Evolutionary conservation across 495 filamentous ascomycete genomes (phyloP), one percentile per base, ranked within the genome.

Genomic region (Cenococcum geophilum): DNA sequence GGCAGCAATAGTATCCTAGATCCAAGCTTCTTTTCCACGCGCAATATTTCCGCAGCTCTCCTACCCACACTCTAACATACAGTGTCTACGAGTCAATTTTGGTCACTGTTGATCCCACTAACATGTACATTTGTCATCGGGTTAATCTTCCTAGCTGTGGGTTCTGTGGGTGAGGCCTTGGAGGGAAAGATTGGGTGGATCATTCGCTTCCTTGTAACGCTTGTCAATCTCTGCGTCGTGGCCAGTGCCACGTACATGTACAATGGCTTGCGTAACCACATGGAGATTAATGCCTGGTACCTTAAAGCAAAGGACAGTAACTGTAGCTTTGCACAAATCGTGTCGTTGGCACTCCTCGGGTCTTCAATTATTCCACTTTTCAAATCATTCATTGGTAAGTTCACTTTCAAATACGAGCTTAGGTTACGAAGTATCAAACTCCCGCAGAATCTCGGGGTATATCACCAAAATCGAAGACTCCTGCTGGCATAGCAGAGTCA

Each of bases 231-330:
- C 14, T 45, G 21, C 9, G 50, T 60, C n/a, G 27, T 6, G 27
- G 27, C 59, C 20, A 20, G 20, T 11, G 27, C 43, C 6, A 36
- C 59, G n/a, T 53, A 21, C 20, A 22, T 8, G 8, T 55, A 61
- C 32, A 25, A 34, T 25, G 47, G 22, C 11, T 23, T 61, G 8
- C 49, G 59, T 6, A 45, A 32, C n/a, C 35, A n/a, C 1, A 54
- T 55, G 50, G 59, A 61, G 50, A 37, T 61, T 22, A 49, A 61
- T 23, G 42, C 18, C 20, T 61, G 59, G 59, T 61, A 55, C 37
- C 22, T 45, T n/a, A 36, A 45, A 14, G 34, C 34, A 21, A 22
- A 40, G 16, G 25, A 55, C 20, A 49, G 47, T 20, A 23, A n/a
- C n/a, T 55, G 37, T 34, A 32, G 34, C 2, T 55, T 43, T 40